These are phyloP conservation scores for Pyropia yezoensis DNA, from an alignment of 23 red algal species.

Conservation along the genomic window DNA sequence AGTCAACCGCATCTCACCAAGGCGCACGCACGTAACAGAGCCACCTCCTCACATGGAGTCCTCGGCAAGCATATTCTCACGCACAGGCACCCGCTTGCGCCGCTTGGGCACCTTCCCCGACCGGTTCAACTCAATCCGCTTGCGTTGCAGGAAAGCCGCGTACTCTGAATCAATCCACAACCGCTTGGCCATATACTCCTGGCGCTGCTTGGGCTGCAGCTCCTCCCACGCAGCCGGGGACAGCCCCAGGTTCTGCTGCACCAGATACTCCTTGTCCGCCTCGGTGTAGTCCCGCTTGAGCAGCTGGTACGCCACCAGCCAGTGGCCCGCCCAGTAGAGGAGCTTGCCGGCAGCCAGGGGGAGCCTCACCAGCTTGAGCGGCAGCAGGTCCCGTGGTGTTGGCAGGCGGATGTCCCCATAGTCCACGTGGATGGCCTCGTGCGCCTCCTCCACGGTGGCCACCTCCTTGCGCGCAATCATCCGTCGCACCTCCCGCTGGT, in stretches of 20 bases:
- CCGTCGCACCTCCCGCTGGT: slow-evolving; percentile 28
- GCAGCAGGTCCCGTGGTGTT: slow-evolving; percentile 20
- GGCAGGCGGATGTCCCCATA: slow-evolving; percentile 32
- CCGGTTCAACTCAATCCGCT: slow-evolving; percentile 48
- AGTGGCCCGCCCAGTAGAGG: slow-evolving; percentile 28
- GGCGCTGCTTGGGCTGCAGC: slow-evolving; percentile 5
- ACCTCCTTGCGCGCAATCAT: slow-evolving; percentile 36
- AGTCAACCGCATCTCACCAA: too few relatives aligned
- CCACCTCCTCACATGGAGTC: slow-evolving; percentile 9
- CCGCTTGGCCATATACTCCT: slow-evolving; percentile 19
- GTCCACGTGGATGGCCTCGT: slow-evolving; percentile 37
- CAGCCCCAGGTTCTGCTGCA: slow-evolving; percentile 34
- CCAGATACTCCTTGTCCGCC: slow-evolving; percentile 50
- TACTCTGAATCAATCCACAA: slow-evolving; percentile 46
- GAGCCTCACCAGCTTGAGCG: slow-evolving; percentile 25
- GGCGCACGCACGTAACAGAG: too few relatives aligned
- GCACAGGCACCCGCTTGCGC: slow-evolving; percentile 19
- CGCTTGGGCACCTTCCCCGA: slow-evolving; percentile 51
- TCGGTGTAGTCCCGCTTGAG: slow-evolving; percentile 37
- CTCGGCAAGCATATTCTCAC: slow-evolving; percentile 19
- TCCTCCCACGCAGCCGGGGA: slow-evolving; percentile 12
- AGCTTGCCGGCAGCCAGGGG: background rate
- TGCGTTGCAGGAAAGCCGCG: slow-evolving; percentile 20
- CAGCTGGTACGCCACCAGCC: slow-evolving; percentile 43
- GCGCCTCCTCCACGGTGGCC: slow-evolving; percentile 22